Evolutionary conservation across 805 yeast genomes (phyloP), one percentile per base, ranked within the genome.

Genomic region (Candida adriatica): DNA sequence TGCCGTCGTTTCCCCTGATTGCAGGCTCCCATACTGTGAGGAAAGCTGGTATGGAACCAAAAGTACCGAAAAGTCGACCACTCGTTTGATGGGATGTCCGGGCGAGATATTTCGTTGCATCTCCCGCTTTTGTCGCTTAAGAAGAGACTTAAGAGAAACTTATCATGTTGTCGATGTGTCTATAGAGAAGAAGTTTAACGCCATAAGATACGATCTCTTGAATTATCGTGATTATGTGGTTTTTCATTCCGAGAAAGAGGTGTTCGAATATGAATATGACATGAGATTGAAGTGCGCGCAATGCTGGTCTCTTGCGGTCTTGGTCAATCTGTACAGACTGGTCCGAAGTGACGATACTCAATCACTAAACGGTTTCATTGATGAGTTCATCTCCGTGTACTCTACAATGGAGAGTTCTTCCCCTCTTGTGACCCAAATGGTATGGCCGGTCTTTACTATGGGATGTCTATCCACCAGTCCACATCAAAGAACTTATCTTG

Each of bases 31-130:
- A 0, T 70, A 56, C 34, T 70, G 76, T 49, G 64, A 60, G 18
- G 66, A 70, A 8, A 61, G 53, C 13, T 73, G 77, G 75, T 72
- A 69, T 41, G 79, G 79, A 3, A 52, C 59, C 7, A 58, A 54
- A 31, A 43, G 49, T 17, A 66, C 62, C 35, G 45, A 47, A 8
- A 58, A 67, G 5, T 70, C 77, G 13, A 70, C 76, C 0, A 61
- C 70, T 6, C 62, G 60, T 34, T 61, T 73, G 66, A 70, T 69
- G 68, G 79, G 78, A 1, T 73, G 79, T 39, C 79, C 79, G 0
- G 76, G 75, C 4, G 77, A 71, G 37, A 64, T 73, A 1, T 73
- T 73, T 45, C 49, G 52, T 13, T 63, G 70, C 5, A 57, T 73
- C 45, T 55, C 62, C 2, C 59, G 64, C 26, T 61, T 73, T 5